phyloP scores from a whole-genome alignment of 2,329 filamentous ascomycete species.

The Alternaria dauci region DNA sequence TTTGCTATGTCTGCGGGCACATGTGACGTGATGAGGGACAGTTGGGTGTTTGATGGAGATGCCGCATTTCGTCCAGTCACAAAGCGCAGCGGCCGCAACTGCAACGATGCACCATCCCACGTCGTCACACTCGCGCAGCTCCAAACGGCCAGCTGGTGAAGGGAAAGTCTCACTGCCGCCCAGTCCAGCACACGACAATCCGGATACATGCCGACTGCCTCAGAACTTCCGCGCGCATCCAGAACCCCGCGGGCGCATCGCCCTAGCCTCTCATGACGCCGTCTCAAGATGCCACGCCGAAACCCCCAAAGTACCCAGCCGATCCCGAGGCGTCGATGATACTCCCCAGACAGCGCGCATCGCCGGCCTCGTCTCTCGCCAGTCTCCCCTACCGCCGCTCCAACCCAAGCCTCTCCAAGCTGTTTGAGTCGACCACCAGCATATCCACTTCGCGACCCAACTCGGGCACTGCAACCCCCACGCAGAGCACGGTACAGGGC shows the following conservation, averaged over 20 bases:
- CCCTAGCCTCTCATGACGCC: constrained; percentile 53
- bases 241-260: constrained; percentile 45
- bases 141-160: constrained; percentile 18
- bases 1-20: constrained; percentile 8
- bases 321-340: constrained; percentile 70
- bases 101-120: constrained; percentile 21
- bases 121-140: constrained; percentile 30
- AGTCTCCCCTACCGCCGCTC: constrained; percentile 63
- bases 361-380: constrained; percentile 68
- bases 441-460: constrained; percentile 53
- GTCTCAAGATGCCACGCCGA: constrained; percentile 51
- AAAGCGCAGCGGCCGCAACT: constrained; percentile 45
- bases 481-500: constrained; percentile 42
- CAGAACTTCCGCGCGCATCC: constrained; percentile 39
- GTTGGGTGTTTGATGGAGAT: constrained; percentile 38
- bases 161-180: constrained; percentile 11
- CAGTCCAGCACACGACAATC: constrained; percentile 9
- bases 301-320: constrained; percentile 57
- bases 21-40: constrained; percentile 4
- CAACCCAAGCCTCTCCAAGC: constrained; percentile 61
- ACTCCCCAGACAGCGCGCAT: constrained; percentile 67
- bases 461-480: constrained; percentile 56
- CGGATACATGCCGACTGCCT: constrained; percentile 48
- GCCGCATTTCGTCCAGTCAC: constrained; percentile 42
- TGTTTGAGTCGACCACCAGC: constrained; percentile 61